A percentile compares a stretch with the other conserved stretches of the same genome.
phyloP scores from a whole-genome alignment of 176 grass and related monocot species.

The Ananas comosus region DNA sequence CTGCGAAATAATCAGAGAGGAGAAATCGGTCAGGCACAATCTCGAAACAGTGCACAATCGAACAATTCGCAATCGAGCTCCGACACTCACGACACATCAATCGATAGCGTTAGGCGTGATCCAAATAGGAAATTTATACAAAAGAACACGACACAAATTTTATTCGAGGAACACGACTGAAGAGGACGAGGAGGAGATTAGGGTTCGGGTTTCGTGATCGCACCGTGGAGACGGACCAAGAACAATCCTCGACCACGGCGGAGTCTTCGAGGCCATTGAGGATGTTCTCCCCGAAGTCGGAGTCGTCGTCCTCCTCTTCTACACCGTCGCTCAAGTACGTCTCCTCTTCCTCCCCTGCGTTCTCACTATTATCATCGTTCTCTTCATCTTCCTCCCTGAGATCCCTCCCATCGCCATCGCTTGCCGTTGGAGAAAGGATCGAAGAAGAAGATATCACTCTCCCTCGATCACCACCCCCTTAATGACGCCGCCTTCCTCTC shows the following conservation, averaged over 20 bases:
- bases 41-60: not conserved
- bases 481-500: too few species aligned
- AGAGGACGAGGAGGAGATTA: not conserved
- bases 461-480: too few species aligned
- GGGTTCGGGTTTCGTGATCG: not conserved
- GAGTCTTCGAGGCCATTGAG: slow-evolving; percentile 67
- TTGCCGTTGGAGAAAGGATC: slow-evolving; percentile 17
- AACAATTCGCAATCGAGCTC: too few species aligned
- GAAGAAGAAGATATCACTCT: not conserved
- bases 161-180: not conserved
- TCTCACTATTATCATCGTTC: slow-evolving; percentile 28
- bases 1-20: slow-evolving; percentile 30
- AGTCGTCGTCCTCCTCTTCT: slow-evolving; percentile 30
- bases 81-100: not conserved
- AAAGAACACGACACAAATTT: too few species aligned
- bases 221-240: slow-evolving; percentile 67
- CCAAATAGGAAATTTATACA: too few species aligned
- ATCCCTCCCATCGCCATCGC: slow-evolving; percentile 35
- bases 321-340: slow-evolving; percentile 85
- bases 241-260: slow-evolving; percentile 50
- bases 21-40: slow-evolving; percentile 20
- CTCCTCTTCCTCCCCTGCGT: slow-evolving; percentile 44
- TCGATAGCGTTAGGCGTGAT: not conserved
- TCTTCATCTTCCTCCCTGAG: slow-evolving; percentile 11
- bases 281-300: slow-evolving; percentile 62